Conservation (phyloP, 73 alveolate genomes). For the Paramecium primaurelia region DNA sequence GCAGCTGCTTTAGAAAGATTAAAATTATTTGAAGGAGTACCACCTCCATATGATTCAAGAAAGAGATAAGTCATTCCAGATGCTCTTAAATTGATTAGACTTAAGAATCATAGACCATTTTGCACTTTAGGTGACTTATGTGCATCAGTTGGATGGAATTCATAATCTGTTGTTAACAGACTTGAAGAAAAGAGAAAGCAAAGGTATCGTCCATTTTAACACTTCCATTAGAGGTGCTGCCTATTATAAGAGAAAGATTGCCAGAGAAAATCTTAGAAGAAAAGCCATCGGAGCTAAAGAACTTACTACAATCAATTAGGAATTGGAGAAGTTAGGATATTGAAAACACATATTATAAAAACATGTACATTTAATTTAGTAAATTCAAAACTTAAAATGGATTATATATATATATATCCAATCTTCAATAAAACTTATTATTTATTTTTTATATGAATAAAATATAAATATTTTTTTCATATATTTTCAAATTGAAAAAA, state of each 20-base stretch:
- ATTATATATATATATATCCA: too few species aligned
- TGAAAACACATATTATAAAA: neutral
- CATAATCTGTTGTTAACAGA: conserved; percentile 74
- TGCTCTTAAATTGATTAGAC: conserved; percentile 88
- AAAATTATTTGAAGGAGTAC: conserved; percentile 98
- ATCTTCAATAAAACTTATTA: too few species aligned
- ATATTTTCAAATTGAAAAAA: too few species aligned
- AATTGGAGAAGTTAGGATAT: conserved; percentile 40
- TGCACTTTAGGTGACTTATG: conserved; percentile 91
- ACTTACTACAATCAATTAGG: conserved; percentile 4
- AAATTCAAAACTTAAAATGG: neutral
- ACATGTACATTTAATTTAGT: neutral
- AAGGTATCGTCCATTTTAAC: neutral
- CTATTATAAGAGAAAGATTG: conserved; percentile 46
- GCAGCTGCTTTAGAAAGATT: conserved; percentile 90
- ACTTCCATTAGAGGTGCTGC: conserved; percentile 13
- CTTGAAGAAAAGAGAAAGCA: conserved; percentile 93
- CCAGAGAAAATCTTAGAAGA: conserved; percentile 17
- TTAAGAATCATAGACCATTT: conserved; percentile 79
- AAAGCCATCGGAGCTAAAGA: conserved; percentile 50
- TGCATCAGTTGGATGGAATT: conserved; percentile 91
- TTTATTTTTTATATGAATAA: too few species aligned
- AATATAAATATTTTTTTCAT: too few species aligned
- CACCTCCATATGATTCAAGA: conserved; percentile 92
- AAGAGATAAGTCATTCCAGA: conserved; percentile 95